Conservation (phyloP, 768 basidiomycete genomes). For the Macrolepiota albuminosa region DNA sequence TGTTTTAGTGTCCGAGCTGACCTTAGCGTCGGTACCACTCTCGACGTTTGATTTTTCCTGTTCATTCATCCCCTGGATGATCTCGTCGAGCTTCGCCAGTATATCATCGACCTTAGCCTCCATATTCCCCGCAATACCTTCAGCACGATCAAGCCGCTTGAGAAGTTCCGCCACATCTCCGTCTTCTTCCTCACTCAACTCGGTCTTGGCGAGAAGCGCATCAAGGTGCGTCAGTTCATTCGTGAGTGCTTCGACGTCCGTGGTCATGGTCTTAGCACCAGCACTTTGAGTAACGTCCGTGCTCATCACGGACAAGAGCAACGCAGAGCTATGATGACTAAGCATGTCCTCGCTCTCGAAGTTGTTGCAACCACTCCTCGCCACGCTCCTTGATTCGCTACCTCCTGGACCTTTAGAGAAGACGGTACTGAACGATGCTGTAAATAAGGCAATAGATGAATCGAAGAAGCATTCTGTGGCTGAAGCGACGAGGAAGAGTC, state of each 20-base stretch:
- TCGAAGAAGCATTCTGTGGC: constrained; percentile 36
- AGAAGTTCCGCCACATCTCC: constrained; percentile 48
- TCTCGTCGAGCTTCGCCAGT: constrained; percentile 50
- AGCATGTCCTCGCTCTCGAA: constrained; percentile 35
- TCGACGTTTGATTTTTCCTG: background rate
- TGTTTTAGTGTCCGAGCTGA: background rate
- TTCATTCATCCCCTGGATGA: constrained; percentile 43
- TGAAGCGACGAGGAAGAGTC: constrained; percentile 56
- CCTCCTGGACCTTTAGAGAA: constrained; percentile 48
- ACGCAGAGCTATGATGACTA: constrained; percentile 9
- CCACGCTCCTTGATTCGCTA: constrained; percentile 46
- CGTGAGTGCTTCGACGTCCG: constrained; percentile 20
- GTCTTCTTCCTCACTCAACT: constrained; percentile 31
- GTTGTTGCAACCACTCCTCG: constrained; percentile 44
- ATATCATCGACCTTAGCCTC: constrained; percentile 61
- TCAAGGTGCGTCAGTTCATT: constrained; percentile 31
- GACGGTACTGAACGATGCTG: constrained; percentile 42
- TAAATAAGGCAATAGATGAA: constrained; percentile 39
- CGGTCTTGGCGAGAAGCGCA: constrained; percentile 25
- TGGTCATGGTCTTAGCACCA: constrained; percentile 1
- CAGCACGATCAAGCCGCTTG: constrained; percentile 49
- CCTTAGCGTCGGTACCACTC: background rate
- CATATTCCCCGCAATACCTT: constrained; percentile 54
- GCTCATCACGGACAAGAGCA: constrained; percentile 8
- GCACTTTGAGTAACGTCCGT: constrained; percentile 1